Evolutionary conservation across 176 grass and related monocot genomes (phyloP), one percentile per base, ranked within the genome.

Genomic region (Oryza glaberrima): DNA sequence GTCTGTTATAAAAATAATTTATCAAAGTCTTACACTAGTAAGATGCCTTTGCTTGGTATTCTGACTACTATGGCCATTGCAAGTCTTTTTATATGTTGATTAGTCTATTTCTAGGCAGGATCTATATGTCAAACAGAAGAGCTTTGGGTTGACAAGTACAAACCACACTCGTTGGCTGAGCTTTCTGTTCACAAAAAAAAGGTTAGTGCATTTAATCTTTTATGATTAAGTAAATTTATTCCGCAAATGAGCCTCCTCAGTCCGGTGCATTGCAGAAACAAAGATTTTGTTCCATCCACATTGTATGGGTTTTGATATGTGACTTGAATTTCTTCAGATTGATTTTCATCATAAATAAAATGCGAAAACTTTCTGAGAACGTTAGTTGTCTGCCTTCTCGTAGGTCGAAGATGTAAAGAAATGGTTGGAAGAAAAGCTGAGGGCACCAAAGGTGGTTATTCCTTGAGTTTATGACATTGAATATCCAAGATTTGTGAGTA

Each of bases 141-240:
- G 83, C 91, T 98, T 74, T 98, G 96, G 93, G 83, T 90, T 89
- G 96, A 98, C 56, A 98, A 98, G 86, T 88, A 98, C 78, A 89
- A 85, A 70, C 96, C 96, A 17, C 80, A n/a, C 72, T 98, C 89
- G 9, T 89, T 67, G 22, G 81, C 83, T 23, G 93, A 94, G 65
- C 93, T 98, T 72, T 89, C 91, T 35, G 91, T 98, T 75, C 93
- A 98, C 77, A 98, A 92, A 85, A 95, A 95, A 85, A 98, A 98
- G 96, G 96, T 95, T 72, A 4, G 32, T 70, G 30, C 47, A 45
- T 36, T 69, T 79, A 63, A 63, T 88, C 65, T 34, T 80, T 70
- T 43, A 58, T 61, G 38, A 52, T 22, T 11, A 61, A 19, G 14
- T 60, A 49, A 66, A 23, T 35, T 77, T n/a, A 66, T 66, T 26